Percentiles rank a stretch among this genome's conserved stretches.
Conservation (phyloP, 2,329 filamentous ascomycete species). For the Rhexocercosporidium sp. region DNA sequence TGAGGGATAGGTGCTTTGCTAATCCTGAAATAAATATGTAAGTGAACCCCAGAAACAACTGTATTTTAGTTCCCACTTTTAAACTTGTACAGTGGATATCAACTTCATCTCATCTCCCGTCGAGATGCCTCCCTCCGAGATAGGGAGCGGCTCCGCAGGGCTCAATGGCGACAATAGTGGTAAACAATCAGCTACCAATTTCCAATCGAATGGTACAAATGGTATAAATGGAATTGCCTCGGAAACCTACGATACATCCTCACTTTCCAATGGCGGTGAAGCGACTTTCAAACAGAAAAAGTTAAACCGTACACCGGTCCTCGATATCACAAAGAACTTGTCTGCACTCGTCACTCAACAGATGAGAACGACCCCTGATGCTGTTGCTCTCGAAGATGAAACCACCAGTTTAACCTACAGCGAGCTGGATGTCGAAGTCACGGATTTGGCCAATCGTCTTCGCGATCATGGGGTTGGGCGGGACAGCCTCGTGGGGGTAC, state of each 20-base stretch:
- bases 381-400: slow-evolving; percentile 75
- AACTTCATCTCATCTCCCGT: neutral
- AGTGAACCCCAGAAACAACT: neutral
- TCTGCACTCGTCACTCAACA: slow-evolving; percentile 74
- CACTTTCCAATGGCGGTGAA: slow-evolving; percentile 14
- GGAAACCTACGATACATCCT: slow-evolving; percentile 6
- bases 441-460: slow-evolving; percentile 66
- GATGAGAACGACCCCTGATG: slow-evolving; percentile 70
- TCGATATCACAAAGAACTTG: slow-evolving; percentile 75
- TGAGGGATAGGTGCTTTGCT: neutral
- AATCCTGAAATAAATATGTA: neutral
- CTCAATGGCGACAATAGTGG: slow-evolving; percentile 16
- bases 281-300: slow-evolving; percentile 27
- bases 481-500: slow-evolving; percentile 75
- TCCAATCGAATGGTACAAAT: slow-evolving; percentile 12
- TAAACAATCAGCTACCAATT: slow-evolving; percentile 4
- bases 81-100: neutral
- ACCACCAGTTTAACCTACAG: slow-evolving; percentile 70
- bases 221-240: slow-evolving; percentile 17
- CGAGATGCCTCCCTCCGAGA: slow-evolving; percentile 26
- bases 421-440: slow-evolving; percentile 71
- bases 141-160: slow-evolving; percentile 7
- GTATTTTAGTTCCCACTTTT: neutral
- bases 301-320: slow-evolving; percentile 59
- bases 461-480: slow-evolving; percentile 71